Evolutionary conservation across 164 flowering plant species (phyloP), one percentile per base, ranked within the genome.

Genomic region (Sextonia rubra): DNA sequence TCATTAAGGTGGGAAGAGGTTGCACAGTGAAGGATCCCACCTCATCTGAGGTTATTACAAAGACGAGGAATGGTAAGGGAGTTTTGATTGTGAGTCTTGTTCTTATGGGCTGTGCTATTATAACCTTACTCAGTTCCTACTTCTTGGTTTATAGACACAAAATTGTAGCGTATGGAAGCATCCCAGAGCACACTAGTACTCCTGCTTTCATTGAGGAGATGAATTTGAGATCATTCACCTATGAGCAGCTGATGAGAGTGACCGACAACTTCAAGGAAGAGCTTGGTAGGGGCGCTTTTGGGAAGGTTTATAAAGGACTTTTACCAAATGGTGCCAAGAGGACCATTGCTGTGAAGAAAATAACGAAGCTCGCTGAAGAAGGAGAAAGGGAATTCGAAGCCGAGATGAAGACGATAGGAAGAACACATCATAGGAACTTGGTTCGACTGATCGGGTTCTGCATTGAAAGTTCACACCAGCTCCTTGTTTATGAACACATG

Each of bases 401-500:
- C 0, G 80, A 77, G 68, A 69, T 74, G 75, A 75, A 22, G 25
- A 64, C 68, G 1, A 72, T 77, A 0, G 80, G 74, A 14, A 69
- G 56, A 52, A 80, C 83, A 20, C 76, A 80, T 66, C 83, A 80
- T 66, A 75, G 47, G 56, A 80, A 80, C 72, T 32, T 77, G 55
- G 80, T 69, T 12, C 61, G 58, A 52, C 37, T 80, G 29, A 60
- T 80, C 0, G 83, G 80, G 3, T 77, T 55, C 64, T 77, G 80
- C 61, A 20, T 48, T 3, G 75, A 71, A 4, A 73, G 71, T 20
- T 15, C 69, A 3, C 17, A 72, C n/a, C 68, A 73, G 70, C 71
- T 77, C 30, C 47, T 80, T 32, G 82, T 80, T 8, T 80, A 80
- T 29, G 82, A 80, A 56, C 71, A 37, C 69, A 80, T 77, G 82